These are phyloP conservation scores for Sphenostylis stenocarpa DNA, from an alignment of 306 rosid species.

Conservation along the genomic window DNA sequence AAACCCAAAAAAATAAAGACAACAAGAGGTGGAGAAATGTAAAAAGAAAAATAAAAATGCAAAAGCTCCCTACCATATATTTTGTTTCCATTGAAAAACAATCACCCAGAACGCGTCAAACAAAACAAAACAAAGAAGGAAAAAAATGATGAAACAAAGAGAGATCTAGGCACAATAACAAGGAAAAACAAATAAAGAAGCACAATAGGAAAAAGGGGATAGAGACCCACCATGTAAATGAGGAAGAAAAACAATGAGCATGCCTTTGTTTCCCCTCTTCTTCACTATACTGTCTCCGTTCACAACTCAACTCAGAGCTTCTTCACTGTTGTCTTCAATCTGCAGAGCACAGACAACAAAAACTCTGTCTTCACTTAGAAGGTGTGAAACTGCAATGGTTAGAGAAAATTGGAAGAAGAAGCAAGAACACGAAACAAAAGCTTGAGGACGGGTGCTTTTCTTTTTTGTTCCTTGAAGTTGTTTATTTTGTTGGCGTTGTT, in stretches of 20 bases:
- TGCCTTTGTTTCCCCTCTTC: not conserved
- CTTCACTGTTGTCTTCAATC: not conserved
- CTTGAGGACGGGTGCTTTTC: not conserved
- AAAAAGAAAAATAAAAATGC: not conserved
- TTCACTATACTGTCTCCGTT: not conserved
- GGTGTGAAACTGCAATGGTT: constrained; percentile 2
- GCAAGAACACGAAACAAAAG: not conserved
- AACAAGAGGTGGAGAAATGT: constrained; percentile 6
- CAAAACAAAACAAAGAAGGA: constrained; percentile 7
- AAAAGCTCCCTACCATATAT: constrained; percentile 10
- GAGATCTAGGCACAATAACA: constrained; percentile 38
- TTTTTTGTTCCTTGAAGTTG: not conserved
- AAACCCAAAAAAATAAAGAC: not conserved
- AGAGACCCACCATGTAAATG: constrained; percentile 47
- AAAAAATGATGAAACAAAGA: not conserved
- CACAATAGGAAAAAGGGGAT: not conserved
- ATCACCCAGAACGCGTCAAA: not conserved
- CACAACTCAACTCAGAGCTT: not conserved
- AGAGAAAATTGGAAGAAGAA: constrained; percentile 5
- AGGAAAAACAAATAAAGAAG: not conserved
- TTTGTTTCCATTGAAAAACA: constrained; percentile 1
- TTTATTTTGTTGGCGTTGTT: not conserved
- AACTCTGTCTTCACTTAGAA: not conserved
- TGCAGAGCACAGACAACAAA: not conserved
- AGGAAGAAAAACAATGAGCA: constrained; percentile 25